Evolutionary conservation across 495 filamentous ascomycete genomes (phyloP).

Genomic region (Neurospora sp.): DNA sequence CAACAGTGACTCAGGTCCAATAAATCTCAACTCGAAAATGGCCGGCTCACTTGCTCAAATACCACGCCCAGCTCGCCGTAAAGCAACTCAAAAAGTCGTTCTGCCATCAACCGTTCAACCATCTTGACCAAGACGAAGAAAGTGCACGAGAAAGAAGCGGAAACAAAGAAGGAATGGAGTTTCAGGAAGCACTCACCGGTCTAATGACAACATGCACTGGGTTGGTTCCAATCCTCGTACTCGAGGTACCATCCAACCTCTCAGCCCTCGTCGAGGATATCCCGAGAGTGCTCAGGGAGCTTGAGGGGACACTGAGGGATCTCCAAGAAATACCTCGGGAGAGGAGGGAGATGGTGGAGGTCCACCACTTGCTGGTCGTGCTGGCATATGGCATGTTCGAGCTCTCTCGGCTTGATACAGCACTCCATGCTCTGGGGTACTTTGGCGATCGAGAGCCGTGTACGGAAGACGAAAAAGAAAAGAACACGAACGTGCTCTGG

Average conservation of each 20-base stretch:
- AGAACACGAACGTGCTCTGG: neutral
- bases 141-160: neutral
- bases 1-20: neutral
- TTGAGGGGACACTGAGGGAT: neutral
- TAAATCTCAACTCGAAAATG: neutral
- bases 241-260: neutral
- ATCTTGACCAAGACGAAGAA: neutral
- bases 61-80: neutral
- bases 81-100: neutral
- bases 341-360: neutral
- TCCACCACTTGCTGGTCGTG: neutral
- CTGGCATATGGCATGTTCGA: neutral
- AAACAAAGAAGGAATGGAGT: neutral
- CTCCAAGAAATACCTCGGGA: neutral
- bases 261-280: neutral
- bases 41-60: neutral
- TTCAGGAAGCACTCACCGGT: neutral
- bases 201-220: neutral
- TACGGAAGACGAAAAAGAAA: neutral
- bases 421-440: neutral
- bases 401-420: neutral
- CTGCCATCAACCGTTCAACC: neutral
- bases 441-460: neutral
- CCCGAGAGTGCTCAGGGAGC: neutral
- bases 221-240: neutral